phyloP scores from a whole-genome alignment of 495 filamentous ascomycete species.

The Cenococcum geophilum region DNA sequence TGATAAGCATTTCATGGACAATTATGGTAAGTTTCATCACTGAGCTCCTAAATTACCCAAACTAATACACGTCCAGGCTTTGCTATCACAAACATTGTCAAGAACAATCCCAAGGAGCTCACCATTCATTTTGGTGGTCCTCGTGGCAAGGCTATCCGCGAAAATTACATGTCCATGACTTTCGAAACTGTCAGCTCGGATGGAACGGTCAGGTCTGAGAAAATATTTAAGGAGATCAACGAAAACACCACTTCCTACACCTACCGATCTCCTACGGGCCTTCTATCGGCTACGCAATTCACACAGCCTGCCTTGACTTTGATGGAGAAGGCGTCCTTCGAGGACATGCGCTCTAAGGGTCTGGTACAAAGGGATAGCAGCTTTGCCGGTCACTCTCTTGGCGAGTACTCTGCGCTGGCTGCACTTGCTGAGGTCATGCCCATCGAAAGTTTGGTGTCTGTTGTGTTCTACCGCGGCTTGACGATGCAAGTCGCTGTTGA shows the following conservation, averaged over 20 bases:
- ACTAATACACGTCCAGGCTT: slow-evolving; percentile 60
- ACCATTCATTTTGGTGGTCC: slow-evolving; percentile 98
- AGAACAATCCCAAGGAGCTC: slow-evolving; percentile 98
- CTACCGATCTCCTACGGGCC: slow-evolving; percentile 89
- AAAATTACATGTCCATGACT: slow-evolving; percentile 99
- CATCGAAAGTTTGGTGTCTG: slow-evolving; percentile 94
- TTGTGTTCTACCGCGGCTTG: slow-evolving; percentile 97
- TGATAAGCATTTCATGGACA: slow-evolving; percentile 96
- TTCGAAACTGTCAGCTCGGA: slow-evolving; percentile 93
- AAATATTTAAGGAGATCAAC: slow-evolving; percentile 96
- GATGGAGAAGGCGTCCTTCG: slow-evolving; percentile 99
- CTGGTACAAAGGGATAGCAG: slow-evolving; percentile 92
- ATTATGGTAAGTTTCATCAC: slow-evolving; percentile 65
- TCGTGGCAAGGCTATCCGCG: slow-evolving; percentile 90
- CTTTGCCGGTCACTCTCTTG: slow-evolving; percentile 95
- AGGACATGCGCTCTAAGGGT: slow-evolving; percentile 97
- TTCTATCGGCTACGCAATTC: slow-evolving; percentile 97
- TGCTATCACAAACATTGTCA: slow-evolving; percentile 96
- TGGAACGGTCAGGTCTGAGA: slow-evolving; percentile 90
- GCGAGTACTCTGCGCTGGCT: slow-evolving; percentile 95
- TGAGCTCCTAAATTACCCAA: not conserved
- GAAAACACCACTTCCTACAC: slow-evolving; percentile 92
- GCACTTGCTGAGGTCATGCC: slow-evolving; percentile 98
- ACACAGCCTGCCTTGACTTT: slow-evolving; percentile 94
- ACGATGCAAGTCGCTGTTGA: slow-evolving; percentile 99